Conservation (phyloP, 129 eudicot genomes). For the Chrysanthemum lavandulifolium region DNA sequence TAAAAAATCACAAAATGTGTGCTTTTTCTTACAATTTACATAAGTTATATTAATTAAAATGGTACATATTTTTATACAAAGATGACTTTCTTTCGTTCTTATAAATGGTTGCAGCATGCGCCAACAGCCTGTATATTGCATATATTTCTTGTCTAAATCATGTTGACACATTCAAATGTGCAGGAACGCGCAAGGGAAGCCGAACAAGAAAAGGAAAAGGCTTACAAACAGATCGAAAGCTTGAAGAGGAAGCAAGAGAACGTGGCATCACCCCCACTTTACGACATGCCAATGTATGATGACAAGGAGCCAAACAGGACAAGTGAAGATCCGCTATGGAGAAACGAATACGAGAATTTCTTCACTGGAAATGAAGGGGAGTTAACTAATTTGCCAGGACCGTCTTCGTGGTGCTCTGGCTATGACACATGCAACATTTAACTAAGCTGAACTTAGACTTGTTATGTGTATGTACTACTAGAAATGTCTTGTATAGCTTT, state of each 20-base stretch:
- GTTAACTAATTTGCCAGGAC: conserved; percentile 36
- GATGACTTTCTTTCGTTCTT: not conserved
- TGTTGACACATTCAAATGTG: conserved; percentile 13
- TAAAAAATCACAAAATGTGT: too few relatives aligned
- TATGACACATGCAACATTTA: conserved; percentile 86
- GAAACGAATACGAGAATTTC: conserved; percentile 51
- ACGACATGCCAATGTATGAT: conserved; percentile 27
- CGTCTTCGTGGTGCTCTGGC: conserved; percentile 88
- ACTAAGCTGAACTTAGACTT: not conserved
- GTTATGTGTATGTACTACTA: not conserved
- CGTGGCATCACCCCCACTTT: conserved; percentile 25
- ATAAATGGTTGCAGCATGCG: not conserved
- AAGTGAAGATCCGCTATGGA: conserved; percentile 48
- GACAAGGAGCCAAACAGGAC: conserved; percentile 22
- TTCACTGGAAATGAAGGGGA: conserved; percentile 51
- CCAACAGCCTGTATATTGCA: not conserved
- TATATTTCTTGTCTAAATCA: not conserved
- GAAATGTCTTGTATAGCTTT: conserved; percentile 21
- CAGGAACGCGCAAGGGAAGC: conserved; percentile 69
- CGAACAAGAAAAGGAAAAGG: conserved; percentile 68
- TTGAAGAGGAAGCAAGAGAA: conserved; percentile 52
- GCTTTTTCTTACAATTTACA: too few relatives aligned
- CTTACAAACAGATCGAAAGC: conserved; percentile 62
- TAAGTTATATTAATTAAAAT: too few relatives aligned
- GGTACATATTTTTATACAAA: too few relatives aligned